Base-by-base conservation (phyloP, 495 filamentous ascomycete genomes). In the Apodospora peruviana region DNA sequence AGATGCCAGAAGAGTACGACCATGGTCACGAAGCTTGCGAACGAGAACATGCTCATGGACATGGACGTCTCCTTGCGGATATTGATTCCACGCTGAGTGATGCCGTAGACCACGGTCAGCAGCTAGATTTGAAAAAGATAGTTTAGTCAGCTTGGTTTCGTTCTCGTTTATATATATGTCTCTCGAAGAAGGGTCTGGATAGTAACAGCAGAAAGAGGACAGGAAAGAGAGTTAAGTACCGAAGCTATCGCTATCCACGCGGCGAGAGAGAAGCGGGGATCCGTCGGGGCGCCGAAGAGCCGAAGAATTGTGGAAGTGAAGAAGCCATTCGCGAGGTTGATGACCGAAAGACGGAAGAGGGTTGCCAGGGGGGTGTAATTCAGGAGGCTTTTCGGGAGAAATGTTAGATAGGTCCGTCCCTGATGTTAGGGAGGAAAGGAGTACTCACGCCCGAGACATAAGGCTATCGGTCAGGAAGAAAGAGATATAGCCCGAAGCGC, bases 391-490 rank as follows among this genome's bases (percentile, higher is more conserved):
- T n/a, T n/a, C n/a, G n/a, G 42, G 8, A 19, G 45, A 47, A 9
- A 19, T 20, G 39, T 34, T 32, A 7, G 22, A 19, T n/a, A 21
- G 41, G 36, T 12, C 18, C 7, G 12, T 14, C 34, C 29, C 17
- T 10, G 22, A 14, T 27, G 24, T 9, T 34, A 20, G 24, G 12
- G 10, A 9, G 16, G 40, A 22, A 17, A 23, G 25, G 23, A 5
- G 21, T 24, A 36, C 50, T n/a, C 52, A 87, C 88, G 88, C 93
- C 63, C 89, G 82, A 53, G 85, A 90, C 88, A 95, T 95, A 60
- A 93, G 83, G 67, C 87, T 89, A 69, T 95, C 88, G 50, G 87
- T 90, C 67, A 93, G 91, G 69, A 90, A 86, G 66, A 90, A 93
- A 47, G 86, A 88, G 62, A 93, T 78, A 67, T 90, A 90, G 42